Conservation (phyloP, 768 basidiomycete genomes). For the Tylopilus plumbeoviolaceoides region DNA sequence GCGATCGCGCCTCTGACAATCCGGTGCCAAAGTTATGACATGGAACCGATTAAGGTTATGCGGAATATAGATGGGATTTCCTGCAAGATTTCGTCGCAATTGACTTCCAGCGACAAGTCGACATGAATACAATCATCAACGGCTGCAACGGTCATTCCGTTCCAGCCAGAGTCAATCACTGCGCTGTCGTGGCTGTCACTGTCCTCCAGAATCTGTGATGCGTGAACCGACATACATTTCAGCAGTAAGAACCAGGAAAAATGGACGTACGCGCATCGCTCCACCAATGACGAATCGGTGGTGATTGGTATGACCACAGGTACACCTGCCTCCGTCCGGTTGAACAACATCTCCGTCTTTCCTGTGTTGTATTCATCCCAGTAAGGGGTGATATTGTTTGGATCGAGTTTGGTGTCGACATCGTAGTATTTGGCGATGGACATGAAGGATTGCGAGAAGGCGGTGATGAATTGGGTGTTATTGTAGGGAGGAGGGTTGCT, state of each 20-base stretch:
- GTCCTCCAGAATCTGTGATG: constrained; percentile 14
- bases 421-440: constrained; percentile 20
- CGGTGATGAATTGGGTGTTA: constrained; percentile 1
- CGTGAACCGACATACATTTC: not conserved
- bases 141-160: not conserved
- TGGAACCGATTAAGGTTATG: too few relatives aligned
- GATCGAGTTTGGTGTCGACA: constrained; percentile 19
- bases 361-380: constrained; percentile 7
- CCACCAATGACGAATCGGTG: not conserved
- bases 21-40: too few relatives aligned
- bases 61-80: too few relatives aligned
- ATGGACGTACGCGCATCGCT: constrained; percentile 15
- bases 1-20: too few relatives aligned
- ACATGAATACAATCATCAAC: not conserved
- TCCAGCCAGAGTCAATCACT: not conserved
- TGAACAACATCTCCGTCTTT: constrained; percentile 16
- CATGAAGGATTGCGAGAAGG: constrained; percentile 22
- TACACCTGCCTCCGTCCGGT: constrained; percentile 3
- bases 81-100: too few relatives aligned
- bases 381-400: constrained; percentile 12
- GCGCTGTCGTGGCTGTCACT: constrained; percentile 2
- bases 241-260: not conserved
- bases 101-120: too few relatives aligned
- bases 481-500: not conserved
- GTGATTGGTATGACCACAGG: constrained; percentile 2